Base-by-base conservation (phyloP, 768 basidiomycete genomes). In the Mycena vitilis region DNA sequence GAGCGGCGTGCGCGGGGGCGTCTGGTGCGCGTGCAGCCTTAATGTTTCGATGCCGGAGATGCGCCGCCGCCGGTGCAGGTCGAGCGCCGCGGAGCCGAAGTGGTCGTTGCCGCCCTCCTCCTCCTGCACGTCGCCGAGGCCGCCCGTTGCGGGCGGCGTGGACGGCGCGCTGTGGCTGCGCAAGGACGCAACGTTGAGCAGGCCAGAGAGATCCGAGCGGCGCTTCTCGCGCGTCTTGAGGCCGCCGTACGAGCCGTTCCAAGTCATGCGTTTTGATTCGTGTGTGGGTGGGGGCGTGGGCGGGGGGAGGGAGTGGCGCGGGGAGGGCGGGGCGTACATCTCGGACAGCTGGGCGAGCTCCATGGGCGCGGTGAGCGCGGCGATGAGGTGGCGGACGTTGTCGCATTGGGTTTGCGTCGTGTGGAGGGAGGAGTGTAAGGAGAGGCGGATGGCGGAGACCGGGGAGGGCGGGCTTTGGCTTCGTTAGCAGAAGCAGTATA, bases 251-350 rank as follows among this genome's bases (percentile, higher is more conserved):
- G 89, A 86, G 34, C 91, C 92, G 63, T 87, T 93, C 93, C 93
- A 95, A 0, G 92, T 93, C 16, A 88, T 85, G 18, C 91, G 86
- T 73, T 93, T 93, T 73, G 80, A 72, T 63, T 81, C 72, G 48
- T 68, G 68, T 6, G 68, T 74, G 45, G 71, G 67, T 13, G 75
- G 71, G 23, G 69, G 58, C 37, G 79, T 75, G 51, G 72, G 60
- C 52, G 78, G 71, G 20, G 75, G 69, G 20, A 83, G 45, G 63
- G 76, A 71, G 73, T 75, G 69, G 66, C 73, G 69, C 12, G 73
- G 51, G 23, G 78, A 92, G 0, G 93, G 86, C 7, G 94, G 94
- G 0, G 93, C 92, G 77, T 95, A 95, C 94, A 95, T 95, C 79
- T 94, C 94, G 13, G 91, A 83, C 13, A 95, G 84, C 75, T 93